Evolutionary conservation across 73 alveolate genomes (phyloP), one percentile per base, ranked within the genome.

Genomic region (Paramecium biaurelia): DNA sequence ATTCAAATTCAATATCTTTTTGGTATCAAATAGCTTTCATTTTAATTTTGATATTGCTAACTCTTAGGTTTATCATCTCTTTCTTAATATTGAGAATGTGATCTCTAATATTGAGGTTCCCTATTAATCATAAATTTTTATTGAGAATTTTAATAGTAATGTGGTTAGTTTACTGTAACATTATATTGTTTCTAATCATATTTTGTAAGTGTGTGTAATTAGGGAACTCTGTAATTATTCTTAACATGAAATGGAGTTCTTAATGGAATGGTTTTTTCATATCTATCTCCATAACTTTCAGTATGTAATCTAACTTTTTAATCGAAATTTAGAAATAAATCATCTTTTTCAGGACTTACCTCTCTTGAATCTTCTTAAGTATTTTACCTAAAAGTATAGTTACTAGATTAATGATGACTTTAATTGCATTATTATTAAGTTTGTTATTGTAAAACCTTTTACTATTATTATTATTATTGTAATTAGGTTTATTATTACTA

Each of bases 341-440:
- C 86, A 72, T 72, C 86, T 72, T 30, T 23, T 5, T 63, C 84
- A 26, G 84, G 84, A 26, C 59, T 35, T 5, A 72, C 30, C 35
- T 72, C 86, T 72, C 56, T 72, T 72, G 86, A 72, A 34, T 72
- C 58, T 18, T 72, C 86, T 38, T 72, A 14, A 32, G 56, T 72
- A 35, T 72, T 35, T 15, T 72, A 15, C 14, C 86, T 72, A 72
- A 72, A 72, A 12, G 86, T 72, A 11, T 72, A 72, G n/a, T 72
- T 32, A 10, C 86, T 72, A 14, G 41, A 63, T 26, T 63, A 24
- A 63, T 63, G 84, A 53, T 53, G 68, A n/a, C 11, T 53, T 53
- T 53, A 18, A 18, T 53, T 53, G 30, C 30, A 53, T 18, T 53
- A 53, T 53, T 18, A 15, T 53, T 53, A 53, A 4, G 10, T 15